Conservation (phyloP, 768 basidiomycete species). For the Pisolithus tinctorius region DNA sequence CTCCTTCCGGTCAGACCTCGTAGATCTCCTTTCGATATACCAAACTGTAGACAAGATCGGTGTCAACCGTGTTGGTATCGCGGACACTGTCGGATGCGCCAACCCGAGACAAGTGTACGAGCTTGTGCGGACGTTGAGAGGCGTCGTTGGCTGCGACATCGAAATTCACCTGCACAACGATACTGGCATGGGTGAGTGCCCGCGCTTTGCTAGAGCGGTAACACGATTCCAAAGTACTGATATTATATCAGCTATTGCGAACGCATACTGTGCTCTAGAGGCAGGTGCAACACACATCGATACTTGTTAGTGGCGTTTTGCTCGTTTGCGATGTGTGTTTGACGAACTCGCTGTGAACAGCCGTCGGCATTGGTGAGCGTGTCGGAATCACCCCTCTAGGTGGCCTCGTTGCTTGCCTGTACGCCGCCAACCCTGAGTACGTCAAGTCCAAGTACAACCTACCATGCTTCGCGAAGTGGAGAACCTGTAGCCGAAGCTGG, state of each 20-base stretch:
- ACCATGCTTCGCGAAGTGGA: slow-evolving; percentile 97
- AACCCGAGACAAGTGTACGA: slow-evolving; percentile 99
- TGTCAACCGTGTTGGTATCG: slow-evolving; percentile 97
- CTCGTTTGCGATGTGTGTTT: not conserved
- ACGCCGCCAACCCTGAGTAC: slow-evolving; percentile 96
- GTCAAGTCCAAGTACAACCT: slow-evolving; percentile 99
- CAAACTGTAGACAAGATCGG: slow-evolving; percentile 99
- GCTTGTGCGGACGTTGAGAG: slow-evolving; percentile 89
- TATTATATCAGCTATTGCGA: slow-evolving; percentile 72
- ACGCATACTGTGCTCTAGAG: slow-evolving; percentile 96
- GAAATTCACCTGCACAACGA: slow-evolving; percentile 99
- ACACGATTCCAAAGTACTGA: slow-evolving; percentile 3
- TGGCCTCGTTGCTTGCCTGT: slow-evolving; percentile 93
- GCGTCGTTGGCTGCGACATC: slow-evolving; percentile 96
- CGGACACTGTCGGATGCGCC: slow-evolving; percentile 99
- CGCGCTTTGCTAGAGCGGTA: not conserved
- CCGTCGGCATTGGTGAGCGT: slow-evolving; percentile 96
- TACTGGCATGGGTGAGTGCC: slow-evolving; percentile 79
- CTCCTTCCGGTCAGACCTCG: slow-evolving; percentile 98
- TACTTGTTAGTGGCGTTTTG: slow-evolving; percentile 56
- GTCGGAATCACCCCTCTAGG: slow-evolving; percentile 99
- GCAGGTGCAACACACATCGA: slow-evolving; percentile 99
- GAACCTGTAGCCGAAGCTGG: slow-evolving; percentile 99
- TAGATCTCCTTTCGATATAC: slow-evolving; percentile 97
- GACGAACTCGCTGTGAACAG: slow-evolving; percentile 31